Conservation (phyloP, 192 early-diverging fungal species). For the Gaertneriomyces sp. region DNA sequence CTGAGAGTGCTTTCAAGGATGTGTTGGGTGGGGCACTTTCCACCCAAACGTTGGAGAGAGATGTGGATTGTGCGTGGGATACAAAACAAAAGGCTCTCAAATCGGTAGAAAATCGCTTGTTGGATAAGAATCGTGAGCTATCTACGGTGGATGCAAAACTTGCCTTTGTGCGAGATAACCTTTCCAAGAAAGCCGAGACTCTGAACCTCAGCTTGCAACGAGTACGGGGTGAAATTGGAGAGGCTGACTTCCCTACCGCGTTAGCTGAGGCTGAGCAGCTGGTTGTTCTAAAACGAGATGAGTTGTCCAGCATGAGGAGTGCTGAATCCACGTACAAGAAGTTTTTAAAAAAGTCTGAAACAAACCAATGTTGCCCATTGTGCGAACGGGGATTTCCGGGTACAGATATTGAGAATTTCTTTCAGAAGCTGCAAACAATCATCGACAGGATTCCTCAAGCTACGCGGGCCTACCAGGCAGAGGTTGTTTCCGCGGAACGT, state of each 20-base stretch:
- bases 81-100: conserved; percentile 9
- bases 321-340: conserved; percentile 60
- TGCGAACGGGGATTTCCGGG: conserved; percentile 72
- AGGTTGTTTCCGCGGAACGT: conserved; percentile 42
- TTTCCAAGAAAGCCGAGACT: conserved; percentile 18
- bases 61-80: background rate
- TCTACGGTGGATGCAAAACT: conserved; percentile 25
- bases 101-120: conserved; percentile 1
- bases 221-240: conserved; percentile 3
- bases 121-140: conserved; percentile 3
- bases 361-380: conserved; percentile 71
- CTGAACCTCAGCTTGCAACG: background rate
- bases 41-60: background rate
- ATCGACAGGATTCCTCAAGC: conserved; percentile 35
- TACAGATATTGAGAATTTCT: conserved; percentile 44
- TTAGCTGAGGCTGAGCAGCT: conserved; percentile 17
- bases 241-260: conserved; percentile 19
- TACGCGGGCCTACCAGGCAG: conserved; percentile 19
- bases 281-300: conserved; percentile 27
- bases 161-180: conserved; percentile 2
- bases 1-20: background rate
- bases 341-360: conserved; percentile 64
- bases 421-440: conserved; percentile 33
- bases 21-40: background rate
- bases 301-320: conserved; percentile 47